These are phyloP conservation scores for Nematocida sp. DNA, from an alignment of 371 early-diverging fungal genomes.

Conservation along the genomic window DNA sequence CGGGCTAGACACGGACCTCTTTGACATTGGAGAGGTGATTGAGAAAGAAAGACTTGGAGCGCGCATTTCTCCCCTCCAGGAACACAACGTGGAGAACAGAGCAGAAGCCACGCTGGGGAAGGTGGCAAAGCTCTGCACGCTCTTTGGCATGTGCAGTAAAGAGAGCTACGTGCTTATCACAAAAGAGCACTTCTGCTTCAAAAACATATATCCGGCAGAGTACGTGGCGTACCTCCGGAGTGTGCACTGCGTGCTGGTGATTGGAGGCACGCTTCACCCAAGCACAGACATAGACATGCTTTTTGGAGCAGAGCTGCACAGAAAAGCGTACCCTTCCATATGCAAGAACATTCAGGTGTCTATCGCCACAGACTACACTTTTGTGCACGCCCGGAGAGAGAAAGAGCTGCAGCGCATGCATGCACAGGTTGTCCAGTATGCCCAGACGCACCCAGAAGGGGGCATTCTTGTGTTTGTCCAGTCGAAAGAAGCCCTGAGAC, in stretches of 20 bases:
- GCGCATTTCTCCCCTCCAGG: slow-evolving; percentile 5
- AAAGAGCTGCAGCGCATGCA: not conserved
- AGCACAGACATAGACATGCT: not conserved
- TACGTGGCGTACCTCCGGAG: slow-evolving; percentile 5
- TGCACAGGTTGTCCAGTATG: slow-evolving; percentile 23
- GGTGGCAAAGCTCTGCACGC: not conserved
- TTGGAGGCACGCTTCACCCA: slow-evolving; percentile 43
- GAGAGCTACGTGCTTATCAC: slow-evolving; percentile 13
- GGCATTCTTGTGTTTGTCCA: slow-evolving; percentile 64
- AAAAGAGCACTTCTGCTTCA: not conserved
- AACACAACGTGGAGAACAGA: slow-evolving; percentile 10
- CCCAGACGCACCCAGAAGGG: slow-evolving; percentile 48
- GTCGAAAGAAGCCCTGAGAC: slow-evolving; percentile 57
- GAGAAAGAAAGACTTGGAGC: not conserved
- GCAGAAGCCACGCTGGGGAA: not conserved
- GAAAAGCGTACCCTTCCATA: slow-evolving; percentile 19
- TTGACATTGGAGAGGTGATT: slow-evolving; percentile 59
- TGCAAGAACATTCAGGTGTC: slow-evolving; percentile 31
- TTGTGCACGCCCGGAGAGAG: slow-evolving; percentile 8
- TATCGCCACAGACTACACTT: slow-evolving; percentile 8
- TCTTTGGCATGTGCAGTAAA: slow-evolving; percentile 32
- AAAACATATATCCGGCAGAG: slow-evolving; percentile 20
- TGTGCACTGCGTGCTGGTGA: slow-evolving; percentile 10
- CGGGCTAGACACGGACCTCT: slow-evolving; percentile 55
- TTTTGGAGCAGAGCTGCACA: slow-evolving; percentile 6